A percentile compares a stretch with the other conserved stretches of the same genome.
Conservation (phyloP, 2,329 filamentous ascomycete genomes). For the Talaromyces amestolkiae region DNA sequence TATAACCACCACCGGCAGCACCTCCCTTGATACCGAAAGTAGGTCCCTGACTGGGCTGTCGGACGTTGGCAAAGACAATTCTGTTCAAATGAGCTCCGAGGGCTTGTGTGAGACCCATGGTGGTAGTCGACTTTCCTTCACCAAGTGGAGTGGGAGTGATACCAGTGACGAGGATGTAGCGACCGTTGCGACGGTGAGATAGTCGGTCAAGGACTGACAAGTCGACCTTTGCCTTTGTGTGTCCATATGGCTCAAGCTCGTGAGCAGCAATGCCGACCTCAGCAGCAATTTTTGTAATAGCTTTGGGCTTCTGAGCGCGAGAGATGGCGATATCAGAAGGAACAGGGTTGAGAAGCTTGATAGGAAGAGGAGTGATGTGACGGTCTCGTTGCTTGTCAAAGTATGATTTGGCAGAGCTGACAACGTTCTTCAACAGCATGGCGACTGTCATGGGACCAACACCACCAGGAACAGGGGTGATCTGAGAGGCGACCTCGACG, state of each 20-base stretch:
- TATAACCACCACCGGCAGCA: slow-evolving; percentile 95
- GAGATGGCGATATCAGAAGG: slow-evolving; percentile 97
- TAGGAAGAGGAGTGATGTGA: slow-evolving; percentile 74
- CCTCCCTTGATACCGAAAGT: slow-evolving; percentile 99
- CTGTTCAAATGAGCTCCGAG: slow-evolving; percentile 83
- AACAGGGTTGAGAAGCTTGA: slow-evolving; percentile 75
- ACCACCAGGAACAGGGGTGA: slow-evolving; percentile 93
- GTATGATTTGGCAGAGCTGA: slow-evolving; percentile 76
- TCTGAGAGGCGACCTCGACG: slow-evolving; percentile 79
- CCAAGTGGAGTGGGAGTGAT: slow-evolving; percentile 96
- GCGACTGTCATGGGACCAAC: slow-evolving; percentile 99
- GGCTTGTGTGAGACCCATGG: slow-evolving; percentile 90
- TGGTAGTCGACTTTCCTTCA: slow-evolving; percentile 97
- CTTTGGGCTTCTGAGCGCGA: slow-evolving; percentile 84
- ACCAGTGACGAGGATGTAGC: slow-evolving; percentile 88
- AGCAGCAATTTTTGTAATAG: slow-evolving; percentile 76
- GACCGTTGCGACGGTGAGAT: slow-evolving; percentile 80
- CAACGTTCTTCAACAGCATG: slow-evolving; percentile 95
- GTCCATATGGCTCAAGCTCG: slow-evolving; percentile 90
- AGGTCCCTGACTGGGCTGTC: slow-evolving; percentile 93
- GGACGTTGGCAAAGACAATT: slow-evolving; percentile 91
- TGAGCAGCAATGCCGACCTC: slow-evolving; percentile 85
- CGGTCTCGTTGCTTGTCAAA: slow-evolving; percentile 81
- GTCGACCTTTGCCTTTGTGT: slow-evolving; percentile 94
- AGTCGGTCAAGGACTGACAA: slow-evolving; percentile 77